A percentile compares a stretch with the other conserved stretches of the same genome.
These are phyloP conservation scores for Pezicula radicicola DNA, from an alignment of 2,329 filamentous ascomycete genomes.

Conservation along the genomic window DNA sequence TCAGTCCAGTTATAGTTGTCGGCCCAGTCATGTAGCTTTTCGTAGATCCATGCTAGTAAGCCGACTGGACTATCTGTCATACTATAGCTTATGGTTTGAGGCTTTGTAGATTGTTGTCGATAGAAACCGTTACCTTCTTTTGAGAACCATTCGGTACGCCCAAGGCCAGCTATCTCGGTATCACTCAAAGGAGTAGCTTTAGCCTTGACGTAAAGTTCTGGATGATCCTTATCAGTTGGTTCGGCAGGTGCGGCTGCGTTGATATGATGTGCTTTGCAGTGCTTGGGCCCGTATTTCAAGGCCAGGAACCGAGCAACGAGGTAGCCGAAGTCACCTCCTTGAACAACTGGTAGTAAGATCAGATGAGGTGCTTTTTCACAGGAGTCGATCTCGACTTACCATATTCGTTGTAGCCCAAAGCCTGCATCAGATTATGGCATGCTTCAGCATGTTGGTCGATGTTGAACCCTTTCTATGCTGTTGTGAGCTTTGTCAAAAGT, in stretches of 20 bases:
- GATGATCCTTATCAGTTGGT: constrained; percentile 38
- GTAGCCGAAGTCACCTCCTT: constrained; percentile 72
- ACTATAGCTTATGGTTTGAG: constrained; percentile 67
- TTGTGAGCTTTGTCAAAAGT: background rate
- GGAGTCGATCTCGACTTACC: constrained; percentile 5
- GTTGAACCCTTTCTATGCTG: constrained; percentile 50
- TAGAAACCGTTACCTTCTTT: constrained; percentile 8
- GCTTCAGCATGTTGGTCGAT: constrained; percentile 60
- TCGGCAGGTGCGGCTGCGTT: background rate
- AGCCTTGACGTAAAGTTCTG: background rate
- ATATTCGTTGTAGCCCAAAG: constrained; percentile 62
- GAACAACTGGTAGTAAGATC: constrained; percentile 33
- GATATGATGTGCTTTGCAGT: constrained; percentile 55
- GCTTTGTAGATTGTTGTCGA: constrained; percentile 58
- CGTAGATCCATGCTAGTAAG: constrained; percentile 73
- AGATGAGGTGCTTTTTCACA: background rate
- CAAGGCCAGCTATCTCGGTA: constrained; percentile 1
- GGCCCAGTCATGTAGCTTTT: constrained; percentile 75
- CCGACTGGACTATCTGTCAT: constrained; percentile 68
- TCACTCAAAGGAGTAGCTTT: background rate
- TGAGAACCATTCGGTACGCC: constrained; percentile 5
- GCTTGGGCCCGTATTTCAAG: constrained; percentile 34
- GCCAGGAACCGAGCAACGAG: constrained; percentile 29
- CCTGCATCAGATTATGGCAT: constrained; percentile 65
- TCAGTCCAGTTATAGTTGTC: constrained; percentile 71